Evolutionary conservation across 176 grass and related monocot genomes (phyloP), one percentile per base, ranked within the genome.

Genomic region (Puccinellia tenuiflora): DNA sequence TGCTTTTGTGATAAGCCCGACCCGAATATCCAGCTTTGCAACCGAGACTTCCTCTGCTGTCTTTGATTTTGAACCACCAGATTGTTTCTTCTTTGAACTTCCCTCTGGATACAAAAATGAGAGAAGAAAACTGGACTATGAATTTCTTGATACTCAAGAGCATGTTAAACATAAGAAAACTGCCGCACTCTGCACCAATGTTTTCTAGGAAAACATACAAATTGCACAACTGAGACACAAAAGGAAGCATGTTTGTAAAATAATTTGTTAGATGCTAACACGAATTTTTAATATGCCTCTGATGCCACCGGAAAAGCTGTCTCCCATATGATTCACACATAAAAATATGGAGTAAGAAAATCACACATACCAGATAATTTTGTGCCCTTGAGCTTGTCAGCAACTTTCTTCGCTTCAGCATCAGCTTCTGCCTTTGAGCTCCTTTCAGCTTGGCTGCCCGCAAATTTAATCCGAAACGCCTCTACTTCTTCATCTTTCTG

Each of bases 401-500:
- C 75, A 60, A 88, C 83, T 81, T 84, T 91, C 61, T 81, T 96
- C 43, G 93, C 91, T 72, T 94, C 90, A 9, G 75, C 81, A 73
- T 93, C 92, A 52, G 83, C 90, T 84, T 91, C 88, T 22, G 84
- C 86, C 81, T 95, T 98, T 70, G 64, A 79, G 85, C 70, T 79
- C 65, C 96, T 95, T 42, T 95, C 93, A 83, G 92, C 83, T 90
- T 98, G 96, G 66, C 90, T 95, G 24, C 96, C 92, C 5, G 96
- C 86, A 83, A 95, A 98, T 75, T 80, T 98, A 25, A 85, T 68
- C 70, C 96, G 88, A 59, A 92, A 90, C 30, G 43, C 79, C 65
- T 81, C 80, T n/a, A 89, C 89, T 4, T 93, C 92, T 75, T 95
- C 91, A 56, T 96, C 87, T 93, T 83, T 98, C 96, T 98, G 91